phyloP scores from a whole-genome alignment of 1,139 yeast species.

The Yamadazyma dushanensis region DNA sequence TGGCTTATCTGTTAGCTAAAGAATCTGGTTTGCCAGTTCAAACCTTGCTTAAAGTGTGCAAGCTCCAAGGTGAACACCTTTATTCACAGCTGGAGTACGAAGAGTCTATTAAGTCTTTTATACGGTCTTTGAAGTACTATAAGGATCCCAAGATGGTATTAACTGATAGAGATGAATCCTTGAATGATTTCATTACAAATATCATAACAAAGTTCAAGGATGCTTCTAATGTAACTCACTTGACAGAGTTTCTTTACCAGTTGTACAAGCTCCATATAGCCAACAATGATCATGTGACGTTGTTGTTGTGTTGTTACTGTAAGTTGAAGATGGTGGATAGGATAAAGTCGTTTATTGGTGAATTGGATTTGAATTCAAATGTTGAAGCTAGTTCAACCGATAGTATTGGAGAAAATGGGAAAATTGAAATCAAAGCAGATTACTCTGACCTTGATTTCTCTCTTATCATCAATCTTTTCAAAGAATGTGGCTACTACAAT shows the following conservation, averaged over 20 bases:
- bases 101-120: slow-evolving; percentile 71
- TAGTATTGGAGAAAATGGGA: slow-evolving; percentile 3
- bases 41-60: slow-evolving; percentile 54
- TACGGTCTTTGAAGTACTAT: slow-evolving; percentile 36
- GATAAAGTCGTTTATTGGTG: slow-evolving; percentile 57
- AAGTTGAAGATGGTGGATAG: slow-evolving; percentile 66
- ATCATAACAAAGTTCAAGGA: slow-evolving; percentile 83
- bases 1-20: slow-evolving; percentile 72
- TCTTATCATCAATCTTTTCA: slow-evolving; percentile 67
- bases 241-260: slow-evolving; percentile 63
- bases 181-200: slow-evolving; percentile 63
- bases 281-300: slow-evolving; percentile 75
- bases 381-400: slow-evolving; percentile 5
- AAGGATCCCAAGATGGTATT: slow-evolving; percentile 13
- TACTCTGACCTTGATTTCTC: slow-evolving; percentile 62
- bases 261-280: slow-evolving; percentile 57
- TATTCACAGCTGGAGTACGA: slow-evolving; percentile 65
- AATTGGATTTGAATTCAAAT: slow-evolving; percentile 27
- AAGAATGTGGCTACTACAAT: slow-evolving; percentile 70
- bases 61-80: slow-evolving; percentile 68
- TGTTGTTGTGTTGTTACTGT: slow-evolving; percentile 79
- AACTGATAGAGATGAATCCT: slow-evolving; percentile 13
- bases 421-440: slow-evolving; percentile 11
- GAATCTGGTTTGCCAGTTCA: slow-evolving; percentile 40
- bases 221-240: slow-evolving; percentile 67